These are phyloP conservation scores for Aspergillus diversus DNA, from an alignment of 495 filamentous ascomycete species.

Conservation along the genomic window DNA sequence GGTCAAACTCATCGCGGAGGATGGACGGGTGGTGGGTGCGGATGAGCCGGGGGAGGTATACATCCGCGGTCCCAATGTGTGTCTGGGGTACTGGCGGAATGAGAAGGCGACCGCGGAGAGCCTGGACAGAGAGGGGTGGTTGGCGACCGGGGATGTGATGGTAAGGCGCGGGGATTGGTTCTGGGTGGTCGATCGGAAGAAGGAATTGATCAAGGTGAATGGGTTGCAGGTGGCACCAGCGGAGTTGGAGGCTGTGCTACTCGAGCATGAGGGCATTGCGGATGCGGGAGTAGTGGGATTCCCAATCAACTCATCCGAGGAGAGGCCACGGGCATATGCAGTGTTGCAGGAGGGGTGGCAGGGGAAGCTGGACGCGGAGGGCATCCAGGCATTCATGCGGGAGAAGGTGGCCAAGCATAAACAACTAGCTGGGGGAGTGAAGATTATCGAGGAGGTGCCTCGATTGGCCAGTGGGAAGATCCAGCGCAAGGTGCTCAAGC, in stretches of 20 bases:
- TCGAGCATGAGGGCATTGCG: conserved; percentile 41
- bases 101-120: conserved; percentile 41
- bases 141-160: conserved; percentile 49
- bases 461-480: conserved; percentile 55
- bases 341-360: conserved; percentile 20
- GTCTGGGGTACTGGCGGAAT: conserved; percentile 47
- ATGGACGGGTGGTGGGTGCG: conserved; percentile 18
- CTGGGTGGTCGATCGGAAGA: conserved; percentile 54
- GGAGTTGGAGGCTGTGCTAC: conserved; percentile 51
- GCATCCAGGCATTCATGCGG: conserved; percentile 58
- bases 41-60: conserved; percentile 41
- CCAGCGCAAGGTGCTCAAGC: conserved; percentile 39
- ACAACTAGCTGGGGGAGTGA: conserved; percentile 62
- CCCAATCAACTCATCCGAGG: conserved; percentile 23
- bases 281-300: conserved; percentile 48
- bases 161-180: conserved; percentile 35
- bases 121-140: conserved; percentile 45
- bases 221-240: conserved; percentile 52
- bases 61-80: conserved; percentile 42
- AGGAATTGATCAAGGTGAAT: conserved; percentile 44
- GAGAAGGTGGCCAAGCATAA: conserved; percentile 63
- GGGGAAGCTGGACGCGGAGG: conserved; percentile 50
- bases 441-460: conserved; percentile 62
- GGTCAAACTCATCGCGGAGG: conserved; percentile 31
- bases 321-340: conserved; percentile 19